Percentiles rank a stretch among this genome's conserved stretches.
These are phyloP conservation scores for Colletotrichum sp. DNA, from an alignment of 2,329 filamentous ascomycete species.

Conservation along the genomic window DNA sequence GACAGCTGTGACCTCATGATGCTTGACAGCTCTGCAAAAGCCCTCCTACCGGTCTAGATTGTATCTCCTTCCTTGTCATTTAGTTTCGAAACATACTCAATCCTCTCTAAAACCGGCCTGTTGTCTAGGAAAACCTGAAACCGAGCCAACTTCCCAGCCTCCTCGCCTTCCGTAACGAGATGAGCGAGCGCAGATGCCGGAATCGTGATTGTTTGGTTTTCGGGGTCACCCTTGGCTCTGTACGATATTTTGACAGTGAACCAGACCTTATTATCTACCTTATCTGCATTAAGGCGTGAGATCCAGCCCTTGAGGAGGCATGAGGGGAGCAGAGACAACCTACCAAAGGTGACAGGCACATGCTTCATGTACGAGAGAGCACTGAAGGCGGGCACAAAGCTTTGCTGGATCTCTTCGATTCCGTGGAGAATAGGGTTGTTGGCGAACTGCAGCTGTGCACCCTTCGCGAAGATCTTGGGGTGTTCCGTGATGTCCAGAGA, in stretches of 20 bases:
- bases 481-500: neutral
- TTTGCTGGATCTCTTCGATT: neutral
- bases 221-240: neutral
- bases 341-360: neutral
- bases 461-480: neutral
- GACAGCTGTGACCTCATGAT: neutral
- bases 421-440: neutral
- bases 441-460: neutral
- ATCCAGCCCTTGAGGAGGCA: rapidly evolving
- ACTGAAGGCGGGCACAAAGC: neutral
- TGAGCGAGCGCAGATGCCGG: neutral
- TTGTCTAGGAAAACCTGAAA: slow-evolving; percentile 1
- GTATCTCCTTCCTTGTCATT: neutral
- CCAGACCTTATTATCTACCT: neutral
- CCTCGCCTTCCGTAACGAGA: neutral
- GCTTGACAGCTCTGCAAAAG: neutral
- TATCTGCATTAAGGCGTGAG: neutral
- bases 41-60: too few relatives aligned
- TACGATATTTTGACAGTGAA: neutral
- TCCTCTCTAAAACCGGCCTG: neutral
- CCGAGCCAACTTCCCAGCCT: neutral
- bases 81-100: neutral
- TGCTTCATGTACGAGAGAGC: slow-evolving; percentile 6
- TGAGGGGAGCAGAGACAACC: neutral
- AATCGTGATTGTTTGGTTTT: neutral